Base-by-base conservation (phyloP, 352 stramenopile genomes). In the Phytophthora citricola region DNA sequence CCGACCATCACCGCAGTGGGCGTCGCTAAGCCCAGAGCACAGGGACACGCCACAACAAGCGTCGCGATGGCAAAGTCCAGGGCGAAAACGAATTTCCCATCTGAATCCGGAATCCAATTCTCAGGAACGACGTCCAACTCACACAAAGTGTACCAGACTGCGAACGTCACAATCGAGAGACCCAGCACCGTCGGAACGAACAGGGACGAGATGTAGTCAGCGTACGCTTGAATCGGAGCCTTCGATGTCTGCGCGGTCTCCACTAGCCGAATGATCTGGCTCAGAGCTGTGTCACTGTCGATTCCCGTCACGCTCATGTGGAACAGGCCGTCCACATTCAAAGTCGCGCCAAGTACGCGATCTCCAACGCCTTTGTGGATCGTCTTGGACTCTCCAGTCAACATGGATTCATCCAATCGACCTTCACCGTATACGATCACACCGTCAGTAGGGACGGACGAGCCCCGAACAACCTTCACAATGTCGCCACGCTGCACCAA, bases 1-100 rank as follows among this genome's bases (percentile, higher is more conserved):
- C 97, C 98, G 7, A 99, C 95, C 96, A 99, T 99, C 12, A 99
- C 91, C 0, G 97, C 97, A 26, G 96, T 99, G 0, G 98, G 97
- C 5, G 97, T 99, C 6, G 97, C 97, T 22, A 99, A 73, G 4
- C 97, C 98, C 8, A 99, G 75, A 1, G 98, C 98, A 78, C 98
- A 99, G 1, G 98, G 98, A 77, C 98, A 99, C 22, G 96, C 96
- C 45, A 99, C 97, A 9, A 99, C 98, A 1, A 99, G 67, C 11
- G 94, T 97, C 24, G 96, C 92, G 56, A 99, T 98, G 6, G 76
- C 93, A 80, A 99, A 99, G 57, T 99, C 90, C 47, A 99, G 88
- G 11, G 92, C 88, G 68, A 99, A 98, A 38, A 98, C 78, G 48
- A 98, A 91, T 22, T 76, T 67, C 8, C 79, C 84, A 50, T 90